Evolutionary conservation across 2,329 filamentous ascomycete genomes (phyloP), one percentile per base, ranked within the genome.

Genomic region (Pseudocercospora musae): DNA sequence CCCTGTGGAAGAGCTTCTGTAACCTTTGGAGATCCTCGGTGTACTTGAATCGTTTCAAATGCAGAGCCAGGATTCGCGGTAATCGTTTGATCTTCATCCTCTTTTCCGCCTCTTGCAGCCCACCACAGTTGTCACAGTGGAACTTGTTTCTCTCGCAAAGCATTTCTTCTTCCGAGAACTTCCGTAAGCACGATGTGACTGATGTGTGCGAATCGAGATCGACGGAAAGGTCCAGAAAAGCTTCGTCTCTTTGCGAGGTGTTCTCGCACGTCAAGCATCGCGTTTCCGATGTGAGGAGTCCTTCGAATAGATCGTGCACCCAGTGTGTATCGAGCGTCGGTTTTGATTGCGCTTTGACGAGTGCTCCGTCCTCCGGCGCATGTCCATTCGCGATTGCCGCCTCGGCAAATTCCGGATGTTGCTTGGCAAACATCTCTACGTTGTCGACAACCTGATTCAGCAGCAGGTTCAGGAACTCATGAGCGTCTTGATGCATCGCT

Each of bases 131-230:
- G 75, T 99, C 95, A 78, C 95, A 99, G 74, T 99, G 94, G 69
- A 99, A 99, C 75, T 99, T 99, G 81, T 99, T 98, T 64, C 93
- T 86, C 79, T 99, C 95, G 74, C 95, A 98, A 62, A 99, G 84
- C 92, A 98, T 97, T 77, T 99, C 95, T 72, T 98, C 95, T 50
- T 95, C 92, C 0, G 95, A 99, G 72, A 99, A 99, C 72, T 97
- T 96, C 62, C 91, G 86, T 67, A 99, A 79, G 75, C 95, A 99
- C 25, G 95, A 94, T 2, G 95, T 98, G 3, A 99, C 95, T 0
- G 95, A 99, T 0, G 93, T 93, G 75, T 98, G 92, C 72, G 97
- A 89, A 68, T 96, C 92, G 11, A 99, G 81, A 76, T 99, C 95
- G 59, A 99, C 96, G 0, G 95, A 98, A 20, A 99, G 80, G 77